Evolutionary conservation across 805 yeast genomes (phyloP).

Genomic region (Nakazawaea ishiwadae): DNA sequence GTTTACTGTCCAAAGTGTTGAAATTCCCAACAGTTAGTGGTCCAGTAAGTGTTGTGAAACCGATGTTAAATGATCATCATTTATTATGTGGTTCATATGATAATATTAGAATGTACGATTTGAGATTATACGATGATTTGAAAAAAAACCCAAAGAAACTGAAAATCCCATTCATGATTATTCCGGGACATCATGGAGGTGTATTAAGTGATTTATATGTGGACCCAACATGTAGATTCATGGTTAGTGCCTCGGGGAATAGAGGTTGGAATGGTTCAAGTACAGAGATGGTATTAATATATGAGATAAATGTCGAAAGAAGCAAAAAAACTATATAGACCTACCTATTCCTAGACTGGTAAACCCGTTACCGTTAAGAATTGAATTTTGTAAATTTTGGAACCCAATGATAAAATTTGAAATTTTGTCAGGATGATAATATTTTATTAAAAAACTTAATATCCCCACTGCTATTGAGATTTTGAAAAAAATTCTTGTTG

Average conservation of each 20-base stretch:
- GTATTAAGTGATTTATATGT: constrained; percentile 69
- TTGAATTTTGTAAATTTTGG: no score
- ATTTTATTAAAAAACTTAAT: no score
- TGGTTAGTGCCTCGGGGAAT: constrained; percentile 90
- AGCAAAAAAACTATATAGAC: no score
- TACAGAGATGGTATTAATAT: constrained; percentile 76
- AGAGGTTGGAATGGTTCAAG: constrained; percentile 90
- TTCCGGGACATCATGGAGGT: constrained; percentile 98
- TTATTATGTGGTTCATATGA: constrained; percentile 86
- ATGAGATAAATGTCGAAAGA: constrained; percentile 58
- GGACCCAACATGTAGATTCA: constrained; percentile 83
- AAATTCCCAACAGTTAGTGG: constrained; percentile 87
- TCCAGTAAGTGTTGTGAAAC: constrained; percentile 74
- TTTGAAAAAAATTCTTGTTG: no score
- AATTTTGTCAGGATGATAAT: no score
- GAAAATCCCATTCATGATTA: constrained; percentile 75
- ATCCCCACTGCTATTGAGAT: no score
- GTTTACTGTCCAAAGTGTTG: constrained; percentile 52
- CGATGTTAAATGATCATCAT: constrained; percentile 79
- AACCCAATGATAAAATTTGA: no score
- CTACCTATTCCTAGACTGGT: no score
- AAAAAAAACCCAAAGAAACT: constrained; percentile 25
- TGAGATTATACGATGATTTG: constrained; percentile 39
- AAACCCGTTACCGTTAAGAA: no score
- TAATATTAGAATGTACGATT: constrained; percentile 82